These are phyloP conservation scores for Beauveria varroae DNA, from an alignment of 2,329 filamentous ascomycete genomes.

Conservation along the genomic window DNA sequence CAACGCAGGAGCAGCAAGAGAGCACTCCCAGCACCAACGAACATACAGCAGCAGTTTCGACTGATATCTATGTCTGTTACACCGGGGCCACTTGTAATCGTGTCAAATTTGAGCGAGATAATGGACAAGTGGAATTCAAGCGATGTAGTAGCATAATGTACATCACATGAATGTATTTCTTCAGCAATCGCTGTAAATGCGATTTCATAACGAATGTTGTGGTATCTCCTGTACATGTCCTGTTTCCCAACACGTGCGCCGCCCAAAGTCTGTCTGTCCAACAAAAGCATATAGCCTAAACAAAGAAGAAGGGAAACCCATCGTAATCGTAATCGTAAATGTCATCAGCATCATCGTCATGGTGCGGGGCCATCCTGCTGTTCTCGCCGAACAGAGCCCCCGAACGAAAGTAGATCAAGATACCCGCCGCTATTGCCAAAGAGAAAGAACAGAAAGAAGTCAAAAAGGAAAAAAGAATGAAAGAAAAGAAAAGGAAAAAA, in stretches of 20 bases:
- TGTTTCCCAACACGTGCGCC: neutral
- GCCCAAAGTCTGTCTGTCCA: neutral
- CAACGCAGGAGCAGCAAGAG: too few relatives aligned
- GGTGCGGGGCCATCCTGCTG: neutral
- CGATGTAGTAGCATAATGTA: neutral
- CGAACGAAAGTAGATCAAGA: neutral
- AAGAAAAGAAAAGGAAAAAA: neutral
- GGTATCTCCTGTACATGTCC: conserved; percentile 4
- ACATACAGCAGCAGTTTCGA: too few relatives aligned
- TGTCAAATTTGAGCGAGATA: too few relatives aligned
- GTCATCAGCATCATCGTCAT: neutral
- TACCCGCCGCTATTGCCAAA: neutral
- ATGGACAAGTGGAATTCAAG: too few relatives aligned
- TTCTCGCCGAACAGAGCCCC: neutral
- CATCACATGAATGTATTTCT: neutral
- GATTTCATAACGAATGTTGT: conserved; percentile 10
- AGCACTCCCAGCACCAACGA: too few relatives aligned
- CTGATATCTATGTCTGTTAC: too few relatives aligned
- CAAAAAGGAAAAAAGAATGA: neutral
- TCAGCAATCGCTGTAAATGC: neutral
- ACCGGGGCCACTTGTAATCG: too few relatives aligned
- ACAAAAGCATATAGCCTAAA: neutral
- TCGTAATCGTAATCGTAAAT: neutral
- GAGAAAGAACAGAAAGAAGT: neutral
- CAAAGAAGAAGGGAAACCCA: neutral